These are phyloP conservation scores for Pseudogymnoascus sp. DNA, from an alignment of 2,329 filamentous ascomycete species.

Conservation along the genomic window DNA sequence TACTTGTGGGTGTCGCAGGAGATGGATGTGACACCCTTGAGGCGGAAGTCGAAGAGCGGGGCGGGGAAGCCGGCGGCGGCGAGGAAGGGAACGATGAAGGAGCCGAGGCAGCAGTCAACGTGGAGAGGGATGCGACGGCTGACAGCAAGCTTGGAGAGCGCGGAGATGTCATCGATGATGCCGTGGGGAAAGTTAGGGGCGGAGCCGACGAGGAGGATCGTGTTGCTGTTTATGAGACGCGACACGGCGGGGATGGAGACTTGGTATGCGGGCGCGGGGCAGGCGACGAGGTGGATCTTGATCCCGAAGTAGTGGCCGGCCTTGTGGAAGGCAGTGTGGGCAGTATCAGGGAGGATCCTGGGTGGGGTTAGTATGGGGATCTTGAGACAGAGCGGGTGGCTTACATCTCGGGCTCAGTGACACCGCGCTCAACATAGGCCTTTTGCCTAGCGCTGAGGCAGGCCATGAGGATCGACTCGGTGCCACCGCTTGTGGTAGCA, in stretches of 20 bases:
- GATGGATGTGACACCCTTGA: constrained; percentile 91
- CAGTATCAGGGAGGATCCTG: constrained; percentile 89
- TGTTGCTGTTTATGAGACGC: constrained; percentile 89
- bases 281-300: constrained; percentile 81
- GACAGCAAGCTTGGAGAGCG: constrained; percentile 73
- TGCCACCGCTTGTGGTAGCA: constrained; percentile 85
- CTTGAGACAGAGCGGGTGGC: constrained; percentile 23
- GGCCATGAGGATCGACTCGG: constrained; percentile 95
- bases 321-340: constrained; percentile 94
- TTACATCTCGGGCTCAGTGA: constrained; percentile 92
- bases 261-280: constrained; percentile 78
- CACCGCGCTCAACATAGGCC: constrained; percentile 73
- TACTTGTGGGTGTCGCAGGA: constrained; percentile 98
- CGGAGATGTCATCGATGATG: constrained; percentile 90
- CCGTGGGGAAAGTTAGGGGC: constrained; percentile 98
- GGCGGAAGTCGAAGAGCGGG: constrained; percentile 84
- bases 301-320: constrained; percentile 95
- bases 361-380: constrained; percentile 18
- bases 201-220: constrained; percentile 83
- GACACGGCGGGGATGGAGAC: constrained; percentile 72
- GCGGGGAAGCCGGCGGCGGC: constrained; percentile 89
- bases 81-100: constrained; percentile 88
- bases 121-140: constrained; percentile 79
- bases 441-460: constrained; percentile 86
- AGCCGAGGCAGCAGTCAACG: constrained; percentile 95